Base-by-base conservation (phyloP, 176 grass and related monocot genomes). In the Dactylis glomerata region DNA sequence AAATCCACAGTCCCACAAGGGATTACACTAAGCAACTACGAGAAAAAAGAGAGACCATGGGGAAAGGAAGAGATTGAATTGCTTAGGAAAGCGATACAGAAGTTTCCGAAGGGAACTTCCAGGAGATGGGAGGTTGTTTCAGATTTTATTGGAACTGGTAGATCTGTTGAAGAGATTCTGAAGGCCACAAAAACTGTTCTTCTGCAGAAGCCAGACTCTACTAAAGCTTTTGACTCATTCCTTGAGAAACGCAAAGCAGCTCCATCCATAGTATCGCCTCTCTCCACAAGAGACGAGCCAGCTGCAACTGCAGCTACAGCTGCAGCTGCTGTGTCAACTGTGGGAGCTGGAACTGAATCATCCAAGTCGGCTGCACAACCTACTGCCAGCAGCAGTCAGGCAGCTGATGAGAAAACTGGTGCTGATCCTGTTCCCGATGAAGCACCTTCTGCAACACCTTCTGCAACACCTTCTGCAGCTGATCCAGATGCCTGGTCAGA, bases 171-270 rank as follows among this genome's bases (percentile, higher is more conserved):
- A 71, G 96, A 99, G 78, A 96, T 99, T 84, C 88, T 96, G n/a
- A 99, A 94, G 81, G 96, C 96, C 47, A 96, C 96, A 0, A 96
- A 96, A 76, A 96, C 86, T 23, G 88, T 99, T 73, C 96, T 99
- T 47, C 88, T 99, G 44, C 91, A 94, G 87, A 99, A 99, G 77
- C 96, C 96, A 30, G 96, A 99, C 75, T 99, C 96, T 65, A 19
- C 87, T 19, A 99, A 99, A 89, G 96, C 96, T 81, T 99, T 99
- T 4, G 91, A 99, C 67, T 99, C 93, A 36, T 99, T 99, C 73
- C 93, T 99, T 24, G 96, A 99, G 89, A 99, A 99, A 80, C 90
- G 96, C 58, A 99, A 96, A 83, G 91, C 91, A 11, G 88, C 91
- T 0, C 88, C 50, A 59, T 68, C 86, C 37, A 99, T 99, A 81